Percentiles rank a stretch among this genome's conserved stretches.
Conservation (phyloP, 345 rosid genomes). For the Cardamine resedifolia region DNA sequence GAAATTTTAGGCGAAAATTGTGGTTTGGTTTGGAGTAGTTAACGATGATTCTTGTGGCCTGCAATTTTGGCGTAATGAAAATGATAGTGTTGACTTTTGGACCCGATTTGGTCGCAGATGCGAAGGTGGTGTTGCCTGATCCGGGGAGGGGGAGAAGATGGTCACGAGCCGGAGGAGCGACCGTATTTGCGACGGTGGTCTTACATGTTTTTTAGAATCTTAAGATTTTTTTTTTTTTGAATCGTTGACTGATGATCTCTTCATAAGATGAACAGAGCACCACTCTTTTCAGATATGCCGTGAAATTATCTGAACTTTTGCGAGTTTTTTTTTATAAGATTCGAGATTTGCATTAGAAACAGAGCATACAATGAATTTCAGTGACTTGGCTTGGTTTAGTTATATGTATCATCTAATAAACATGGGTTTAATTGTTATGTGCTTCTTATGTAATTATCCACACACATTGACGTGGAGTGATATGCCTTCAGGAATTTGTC, state of each 20-base stretch:
- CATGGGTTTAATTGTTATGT: not conserved
- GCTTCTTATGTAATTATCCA: not conserved
- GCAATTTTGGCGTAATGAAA: constrained; percentile 3
- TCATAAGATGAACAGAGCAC: not conserved
- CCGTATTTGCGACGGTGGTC: constrained; percentile 15
- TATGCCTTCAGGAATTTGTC: not conserved
- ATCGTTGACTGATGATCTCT: not conserved
- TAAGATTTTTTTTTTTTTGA: not conserved
- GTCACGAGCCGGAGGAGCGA: constrained; percentile 22
- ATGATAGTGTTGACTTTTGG: constrained; percentile 16
- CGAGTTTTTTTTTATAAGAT: not conserved
- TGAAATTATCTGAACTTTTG: not conserved
- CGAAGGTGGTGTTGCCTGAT: not conserved
- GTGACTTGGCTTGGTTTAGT: not conserved
- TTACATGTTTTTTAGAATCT: constrained; percentile 19
- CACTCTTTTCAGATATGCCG: not conserved
- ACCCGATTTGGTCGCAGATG: constrained; percentile 15
- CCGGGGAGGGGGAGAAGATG: constrained; percentile 20
- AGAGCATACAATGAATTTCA: not conserved
- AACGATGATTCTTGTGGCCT: constrained; percentile 7
- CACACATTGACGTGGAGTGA: not conserved
- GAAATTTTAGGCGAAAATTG: not conserved
- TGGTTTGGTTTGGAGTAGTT: constrained; percentile 21
- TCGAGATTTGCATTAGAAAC: not conserved
- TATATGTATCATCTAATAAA: not conserved